phyloP scores from a whole-genome alignment of 164 flowering plant genomes.

The Warburgia ugandensis region DNA sequence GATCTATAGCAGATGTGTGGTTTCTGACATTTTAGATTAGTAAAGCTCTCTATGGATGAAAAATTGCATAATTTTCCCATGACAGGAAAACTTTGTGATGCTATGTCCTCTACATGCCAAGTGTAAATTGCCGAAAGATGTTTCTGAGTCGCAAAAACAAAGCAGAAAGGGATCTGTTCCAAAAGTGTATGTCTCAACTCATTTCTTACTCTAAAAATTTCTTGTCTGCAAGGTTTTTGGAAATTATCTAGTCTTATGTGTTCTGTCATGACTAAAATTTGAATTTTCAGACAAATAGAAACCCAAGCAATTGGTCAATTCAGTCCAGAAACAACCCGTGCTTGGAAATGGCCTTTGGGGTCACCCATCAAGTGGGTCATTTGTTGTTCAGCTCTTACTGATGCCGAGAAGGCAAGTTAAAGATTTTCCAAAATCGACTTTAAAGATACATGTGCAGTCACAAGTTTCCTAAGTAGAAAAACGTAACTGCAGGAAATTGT shows the following conservation, averaged over 20 bases:
- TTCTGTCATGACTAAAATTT: no score
- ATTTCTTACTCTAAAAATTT: no score
- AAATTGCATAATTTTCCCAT: not conserved
- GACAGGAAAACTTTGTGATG: slow-evolving; percentile 90
- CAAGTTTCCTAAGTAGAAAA: not conserved
- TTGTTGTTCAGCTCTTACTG: slow-evolving; percentile 76
- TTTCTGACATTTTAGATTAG: no score
- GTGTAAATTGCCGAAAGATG: slow-evolving; percentile 59
- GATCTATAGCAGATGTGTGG: no score
- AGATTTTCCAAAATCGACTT: not conserved
- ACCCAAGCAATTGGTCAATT: no score
- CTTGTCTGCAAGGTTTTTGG: no score
- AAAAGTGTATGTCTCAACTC: slow-evolving; percentile 24
- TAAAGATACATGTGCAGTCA: not conserved
- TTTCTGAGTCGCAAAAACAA: slow-evolving; percentile 19
- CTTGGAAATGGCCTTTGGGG: slow-evolving; percentile 28
- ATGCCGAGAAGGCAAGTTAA: slow-evolving; percentile 53
- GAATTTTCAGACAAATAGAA: no score
- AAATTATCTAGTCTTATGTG: no score
- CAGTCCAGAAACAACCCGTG: no score
- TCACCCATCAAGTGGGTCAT: slow-evolving; percentile 45
- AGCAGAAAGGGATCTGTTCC: slow-evolving; percentile 21
- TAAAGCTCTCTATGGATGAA: no score
- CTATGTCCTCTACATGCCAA: slow-evolving; percentile 80
- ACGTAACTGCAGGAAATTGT: slow-evolving; percentile 55